Evolutionary conservation across 331 rosid genomes (phyloP).

Genomic region (Malus hybrid): DNA sequence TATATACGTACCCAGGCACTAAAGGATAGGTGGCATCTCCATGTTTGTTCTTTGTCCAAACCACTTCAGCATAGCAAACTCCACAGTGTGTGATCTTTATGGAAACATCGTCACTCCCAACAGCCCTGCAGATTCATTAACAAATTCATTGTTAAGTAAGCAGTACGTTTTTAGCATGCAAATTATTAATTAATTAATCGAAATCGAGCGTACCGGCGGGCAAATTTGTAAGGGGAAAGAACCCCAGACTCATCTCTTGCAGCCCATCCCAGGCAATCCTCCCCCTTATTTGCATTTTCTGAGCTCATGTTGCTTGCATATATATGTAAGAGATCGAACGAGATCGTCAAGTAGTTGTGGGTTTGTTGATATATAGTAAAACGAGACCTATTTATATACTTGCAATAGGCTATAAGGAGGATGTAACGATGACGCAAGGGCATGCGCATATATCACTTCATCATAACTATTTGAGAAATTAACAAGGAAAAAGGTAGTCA

Average conservation of each 20-base stretch:
- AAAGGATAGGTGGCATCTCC: conserved; percentile 54
- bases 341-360: too few relatives aligned
- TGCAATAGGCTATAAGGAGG: too few relatives aligned
- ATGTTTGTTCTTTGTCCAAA: conserved; percentile 34
- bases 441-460: too few relatives aligned
- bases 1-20: conserved; percentile 54
- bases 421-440: too few relatives aligned
- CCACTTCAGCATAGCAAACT: conserved; percentile 57
- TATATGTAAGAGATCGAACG: too few relatives aligned
- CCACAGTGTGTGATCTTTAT: conserved; percentile 69
- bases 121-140: conserved; percentile 24
- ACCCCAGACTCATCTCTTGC: conserved; percentile 67
- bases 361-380: too few relatives aligned
- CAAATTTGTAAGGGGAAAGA: conserved; percentile 59
- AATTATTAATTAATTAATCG: too few relatives aligned
- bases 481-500: too few relatives aligned
- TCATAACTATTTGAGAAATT: too few relatives aligned
- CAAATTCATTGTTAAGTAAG: not conserved
- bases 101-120: conserved; percentile 44
- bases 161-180: not conserved
- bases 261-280: conserved; percentile 66
- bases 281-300: conserved; percentile 2
- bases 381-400: too few relatives aligned
- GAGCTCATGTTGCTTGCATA: not conserved
- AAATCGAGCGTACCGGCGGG: conserved; percentile 32